These are phyloP conservation scores for Mycena vitilis DNA, from an alignment of 768 basidiomycete species.

Conservation along the genomic window DNA sequence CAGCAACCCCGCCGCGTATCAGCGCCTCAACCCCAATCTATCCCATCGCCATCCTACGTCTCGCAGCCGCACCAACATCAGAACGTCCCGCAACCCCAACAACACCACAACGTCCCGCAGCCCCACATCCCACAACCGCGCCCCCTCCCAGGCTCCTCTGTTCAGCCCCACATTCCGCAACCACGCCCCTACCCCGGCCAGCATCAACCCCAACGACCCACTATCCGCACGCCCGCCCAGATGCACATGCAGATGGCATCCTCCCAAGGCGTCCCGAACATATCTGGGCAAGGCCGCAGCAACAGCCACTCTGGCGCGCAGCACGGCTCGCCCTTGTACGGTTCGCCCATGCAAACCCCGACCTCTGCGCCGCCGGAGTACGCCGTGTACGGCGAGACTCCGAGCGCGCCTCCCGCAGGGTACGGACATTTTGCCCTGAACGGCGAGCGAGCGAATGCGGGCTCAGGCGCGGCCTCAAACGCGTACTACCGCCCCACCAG, in stretches of 20 bases:
- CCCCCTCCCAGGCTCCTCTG: background rate
- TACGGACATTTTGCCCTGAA: too few relatives aligned
- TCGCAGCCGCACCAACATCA: background rate
- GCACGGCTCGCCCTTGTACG: background rate
- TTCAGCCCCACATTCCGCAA: background rate
- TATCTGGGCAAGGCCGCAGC: too few relatives aligned
- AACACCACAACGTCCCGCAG: too few relatives aligned
- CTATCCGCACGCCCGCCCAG: background rate
- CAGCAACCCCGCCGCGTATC: conserved; percentile 12
- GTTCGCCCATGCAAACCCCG: conserved; percentile 1
- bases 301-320: background rate
- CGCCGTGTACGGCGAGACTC: background rate
- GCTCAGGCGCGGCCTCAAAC: too few relatives aligned
- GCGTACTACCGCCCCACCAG: background rate
- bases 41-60: background rate
- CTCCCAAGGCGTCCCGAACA: too few relatives aligned
- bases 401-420: too few relatives aligned
- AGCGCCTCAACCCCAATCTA: background rate
- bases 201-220: background rate
- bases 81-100: too few relatives aligned
- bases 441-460: too few relatives aligned
- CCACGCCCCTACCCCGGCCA: background rate
- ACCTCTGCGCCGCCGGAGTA: conserved; percentile 11
- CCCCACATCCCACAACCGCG: background rate
- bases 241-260: too few relatives aligned